Percentiles rank a stretch among this genome's conserved stretches.
Evolutionary conservation across 2,329 filamentous ascomycete species (phyloP).

Genomic region (Aspergillus vadensis): DNA sequence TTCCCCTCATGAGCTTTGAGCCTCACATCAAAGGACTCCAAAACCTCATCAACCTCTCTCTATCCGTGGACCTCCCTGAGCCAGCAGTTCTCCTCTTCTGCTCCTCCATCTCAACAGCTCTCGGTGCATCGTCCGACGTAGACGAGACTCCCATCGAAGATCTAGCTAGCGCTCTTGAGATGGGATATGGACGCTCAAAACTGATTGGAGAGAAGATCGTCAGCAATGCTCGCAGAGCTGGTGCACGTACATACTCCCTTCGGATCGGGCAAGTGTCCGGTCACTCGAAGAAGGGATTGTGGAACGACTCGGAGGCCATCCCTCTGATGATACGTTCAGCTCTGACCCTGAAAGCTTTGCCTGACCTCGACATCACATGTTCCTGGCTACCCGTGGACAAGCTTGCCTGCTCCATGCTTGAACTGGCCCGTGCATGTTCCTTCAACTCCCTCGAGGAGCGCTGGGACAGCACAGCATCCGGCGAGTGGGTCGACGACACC

Average conservation of each 20-base stretch:
- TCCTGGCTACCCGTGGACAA: conserved; percentile 38
- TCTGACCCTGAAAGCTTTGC: conserved; percentile 29
- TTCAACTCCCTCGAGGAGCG: conserved; percentile 1
- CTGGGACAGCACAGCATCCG: neutral
- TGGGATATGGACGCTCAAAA: conserved; percentile 40
- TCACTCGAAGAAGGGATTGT: conserved; percentile 35
- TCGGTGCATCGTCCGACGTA: conserved; percentile 6
- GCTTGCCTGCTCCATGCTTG: conserved; percentile 29
- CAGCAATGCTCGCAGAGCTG: conserved; percentile 27
- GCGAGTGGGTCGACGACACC: conserved; percentile 22
- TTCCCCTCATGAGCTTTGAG: conserved; percentile 52
- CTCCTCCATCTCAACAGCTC: conserved; percentile 52
- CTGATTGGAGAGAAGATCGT: conserved; percentile 35
- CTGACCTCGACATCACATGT: conserved; percentile 27
- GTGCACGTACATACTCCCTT: conserved; percentile 32
- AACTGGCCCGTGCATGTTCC: conserved; percentile 26
- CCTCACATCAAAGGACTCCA: conserved; percentile 49
- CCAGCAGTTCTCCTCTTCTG: conserved; percentile 51
- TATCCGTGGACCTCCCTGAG: conserved; percentile 35
- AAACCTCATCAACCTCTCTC: conserved; percentile 50
- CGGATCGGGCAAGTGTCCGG: conserved; percentile 41
- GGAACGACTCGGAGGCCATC: conserved; percentile 38
- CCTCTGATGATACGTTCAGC: conserved; percentile 38
- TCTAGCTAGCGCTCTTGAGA: conserved; percentile 23
- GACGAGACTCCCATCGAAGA: conserved; percentile 20